Evolutionary conservation across 257 asterid genomes (phyloP), one percentile per base, ranked within the genome.

Genomic region (Ajuga chamaepitys): DNA sequence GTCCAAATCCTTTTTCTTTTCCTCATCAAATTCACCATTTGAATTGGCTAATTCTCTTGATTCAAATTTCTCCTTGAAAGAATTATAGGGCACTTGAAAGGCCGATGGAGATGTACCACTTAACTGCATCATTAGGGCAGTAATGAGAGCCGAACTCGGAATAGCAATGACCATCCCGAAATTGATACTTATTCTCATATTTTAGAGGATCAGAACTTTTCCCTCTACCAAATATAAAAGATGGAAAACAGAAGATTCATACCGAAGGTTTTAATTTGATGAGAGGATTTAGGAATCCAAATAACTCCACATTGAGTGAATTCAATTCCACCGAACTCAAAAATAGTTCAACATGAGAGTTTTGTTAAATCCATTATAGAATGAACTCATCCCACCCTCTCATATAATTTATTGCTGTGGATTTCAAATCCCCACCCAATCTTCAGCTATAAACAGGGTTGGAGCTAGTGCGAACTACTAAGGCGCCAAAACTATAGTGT

Each of bases 21-120:
- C 69, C 64, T 77, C 81, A 45, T 61, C 80, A 75, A 41, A 69
- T 50, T 79, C 79, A 62, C 68, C 78, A 74, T 62, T 47, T 42
- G 87, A 76, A 64, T 78, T 50, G 26, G 41, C 85, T 47, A 28
- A 51, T 44, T 59, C 71, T 21, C 71, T 68, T 52, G 80, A 72
- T 66, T 80, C 88, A 18, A 66, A 38, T 52, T 79, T 82, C 66
- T 82, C 95, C 82, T 78, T 82, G 80, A 81, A 89, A 66, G 92
- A 78, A 77, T 87, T 62, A 75, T 93, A 93, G 14, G 99, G 99
- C 30, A 89, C 91, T 76, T 78, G 71, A 81, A 93, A 87, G 54
- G 92, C 82, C 24, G 95, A 87, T 22, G 96, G 81, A 64, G 99
- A 70, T 42, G 84, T 77, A 28, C 99, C 97, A 75, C 88, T 86